Evolutionary conservation across 148 eudicot genomes (phyloP), one percentile per base, ranked within the genome.

Genomic region (Rhododendron williamsianum): DNA sequence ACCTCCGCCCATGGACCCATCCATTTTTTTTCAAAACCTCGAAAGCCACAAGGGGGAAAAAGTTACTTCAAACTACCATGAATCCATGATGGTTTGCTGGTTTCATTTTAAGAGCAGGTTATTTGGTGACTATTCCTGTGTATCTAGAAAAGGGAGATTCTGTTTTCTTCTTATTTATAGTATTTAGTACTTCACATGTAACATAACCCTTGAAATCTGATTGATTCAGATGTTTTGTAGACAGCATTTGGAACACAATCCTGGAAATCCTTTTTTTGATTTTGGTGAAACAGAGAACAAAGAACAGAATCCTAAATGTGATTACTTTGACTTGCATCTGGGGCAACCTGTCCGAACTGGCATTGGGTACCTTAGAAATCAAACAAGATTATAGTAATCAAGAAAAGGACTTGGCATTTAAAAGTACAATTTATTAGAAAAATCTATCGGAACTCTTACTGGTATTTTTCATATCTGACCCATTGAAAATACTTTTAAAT

Each of bases 161-260:
- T 76, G 51, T 76, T 41, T 76, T 41, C 6, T 76, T 76, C 41
- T 41, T 19, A 41, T 41, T 73, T 13, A 41, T 13, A 41, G 45
- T 41, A 9, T 41, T 41, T 41, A 18, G 2, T n/a, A 1, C 49
- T n/a, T 12, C 81, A 6, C 25, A 12, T 13, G 58, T 5, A 25
- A 48, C 81, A 25, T 48, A 48, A 48, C 33, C 81, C 58, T 77
- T 18, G 46, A 21, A 77, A 77, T 35, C 78, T 73, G 78, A 36
- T 16, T 73, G 23, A 72, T 72, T 27, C 78, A 15, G 45, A 73
- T 73, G 35, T 35, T 73, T 2, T 77, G 80, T 77, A 41, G 25
- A 77, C 80, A 77, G 80, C 80, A 45, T 43, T 77, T 9, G 80
- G 80, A 45, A 77, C 80, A 77, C 21, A 77, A 45, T 77, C 80